A percentile compares a stretch with the other conserved stretches of the same genome.
Conservation (phyloP, 2,329 filamentous ascomycete species). For the Akanthomyces dipterigenus region DNA sequence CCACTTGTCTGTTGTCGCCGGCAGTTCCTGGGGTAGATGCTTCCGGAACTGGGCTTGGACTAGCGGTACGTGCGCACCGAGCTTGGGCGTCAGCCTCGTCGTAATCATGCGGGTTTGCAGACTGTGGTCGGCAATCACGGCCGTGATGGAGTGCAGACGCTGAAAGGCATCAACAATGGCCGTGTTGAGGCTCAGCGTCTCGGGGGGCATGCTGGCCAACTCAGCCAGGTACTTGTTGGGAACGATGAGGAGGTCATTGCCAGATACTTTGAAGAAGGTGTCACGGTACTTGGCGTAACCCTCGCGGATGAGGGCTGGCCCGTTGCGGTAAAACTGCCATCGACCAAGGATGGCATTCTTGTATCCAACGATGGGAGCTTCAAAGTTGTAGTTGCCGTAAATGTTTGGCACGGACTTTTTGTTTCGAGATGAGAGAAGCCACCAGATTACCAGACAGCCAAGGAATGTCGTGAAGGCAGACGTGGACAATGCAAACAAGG, state of each 20-base stretch:
- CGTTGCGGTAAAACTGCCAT: conserved; percentile 4
- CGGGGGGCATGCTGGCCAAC: conserved; percentile 1
- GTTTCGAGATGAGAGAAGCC: background rate
- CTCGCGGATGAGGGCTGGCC: background rate
- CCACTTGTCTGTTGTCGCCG: background rate
- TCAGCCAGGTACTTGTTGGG: conserved; percentile 1
- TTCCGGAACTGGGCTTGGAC: background rate
- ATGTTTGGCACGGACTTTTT: background rate
- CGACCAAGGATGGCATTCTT: conserved; percentile 1
- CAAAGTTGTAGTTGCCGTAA: background rate
- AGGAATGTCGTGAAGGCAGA: background rate
- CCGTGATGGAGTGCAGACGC: conserved; percentile 1
- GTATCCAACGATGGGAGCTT: conserved; percentile 1
- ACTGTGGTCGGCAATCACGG: conserved; percentile 5
- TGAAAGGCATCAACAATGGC: conserved; percentile 6
- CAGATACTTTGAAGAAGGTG: conserved; percentile 6
- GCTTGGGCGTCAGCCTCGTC: background rate
- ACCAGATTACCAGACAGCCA: background rate
- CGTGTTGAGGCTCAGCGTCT: conserved; percentile 4
- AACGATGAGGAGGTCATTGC: background rate
- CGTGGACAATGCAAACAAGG: too few relatives aligned
- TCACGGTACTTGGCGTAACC: conserved; percentile 2
- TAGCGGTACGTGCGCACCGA: background rate
- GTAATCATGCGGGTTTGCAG: conserved; percentile 1
- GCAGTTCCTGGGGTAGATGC: background rate